Evolutionary conservation across 2,329 filamentous ascomycete genomes (phyloP).

Genomic region (Pseudogymnoascus sp.): DNA sequence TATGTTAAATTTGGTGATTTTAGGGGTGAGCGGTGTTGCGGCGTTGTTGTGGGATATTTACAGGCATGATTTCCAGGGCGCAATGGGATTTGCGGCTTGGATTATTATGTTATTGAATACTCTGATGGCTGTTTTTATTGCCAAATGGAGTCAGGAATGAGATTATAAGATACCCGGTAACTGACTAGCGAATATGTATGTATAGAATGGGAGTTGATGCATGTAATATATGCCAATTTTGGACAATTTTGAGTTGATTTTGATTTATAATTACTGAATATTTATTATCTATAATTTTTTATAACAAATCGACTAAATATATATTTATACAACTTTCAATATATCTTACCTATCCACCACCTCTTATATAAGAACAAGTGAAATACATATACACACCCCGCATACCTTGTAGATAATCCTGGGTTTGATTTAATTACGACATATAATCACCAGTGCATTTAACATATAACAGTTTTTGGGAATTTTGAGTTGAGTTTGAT

Average conservation of each 20-base stretch:
- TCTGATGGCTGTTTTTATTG: background rate
- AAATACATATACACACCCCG: too few species aligned
- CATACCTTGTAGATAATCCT: too few species aligned
- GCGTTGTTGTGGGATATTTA: constrained; percentile 10
- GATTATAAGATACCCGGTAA: background rate
- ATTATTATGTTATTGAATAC: constrained; percentile 9
- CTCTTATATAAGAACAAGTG: too few species aligned
- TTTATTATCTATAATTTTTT: background rate
- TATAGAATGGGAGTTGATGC: background rate
- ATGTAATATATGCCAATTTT: too few species aligned
- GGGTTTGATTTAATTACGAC: too few species aligned
- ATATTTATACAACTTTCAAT: too few species aligned
- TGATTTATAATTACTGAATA: background rate
- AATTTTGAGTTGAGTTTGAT: background rate
- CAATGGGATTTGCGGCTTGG: constrained; percentile 13
- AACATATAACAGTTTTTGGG: too few species aligned
- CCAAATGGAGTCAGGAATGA: background rate
- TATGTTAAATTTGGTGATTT: background rate
- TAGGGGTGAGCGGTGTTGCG: constrained; percentile 9
- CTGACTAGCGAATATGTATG: background rate
- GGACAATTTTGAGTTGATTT: background rate
- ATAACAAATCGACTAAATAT: background rate
- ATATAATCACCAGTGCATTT: too few species aligned
- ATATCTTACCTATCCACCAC: too few species aligned
- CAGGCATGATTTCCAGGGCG: constrained; percentile 13